These are phyloP conservation scores for Tolypocladium ophioglossoides DNA, from an alignment of 2,329 filamentous ascomycete genomes.

Conservation along the genomic window DNA sequence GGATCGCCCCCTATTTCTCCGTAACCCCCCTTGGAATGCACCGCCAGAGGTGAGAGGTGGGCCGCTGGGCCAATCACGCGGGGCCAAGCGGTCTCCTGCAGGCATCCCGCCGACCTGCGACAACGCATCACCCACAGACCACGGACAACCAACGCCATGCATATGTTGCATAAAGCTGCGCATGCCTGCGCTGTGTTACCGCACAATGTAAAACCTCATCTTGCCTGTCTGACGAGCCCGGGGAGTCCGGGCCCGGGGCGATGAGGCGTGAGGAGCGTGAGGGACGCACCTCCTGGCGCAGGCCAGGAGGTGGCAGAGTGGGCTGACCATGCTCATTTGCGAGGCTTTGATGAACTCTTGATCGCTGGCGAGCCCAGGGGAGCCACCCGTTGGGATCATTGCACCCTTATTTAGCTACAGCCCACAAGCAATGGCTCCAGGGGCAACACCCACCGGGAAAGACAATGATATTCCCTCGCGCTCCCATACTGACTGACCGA, in stretches of 20 bases:
- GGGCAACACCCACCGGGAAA: too few relatives aligned
- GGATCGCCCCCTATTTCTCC: not conserved
- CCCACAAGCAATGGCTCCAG: not conserved
- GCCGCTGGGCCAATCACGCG: not conserved
- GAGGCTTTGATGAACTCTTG: not conserved
- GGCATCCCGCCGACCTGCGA: not conserved
- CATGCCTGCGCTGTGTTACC: not conserved
- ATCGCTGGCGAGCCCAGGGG: not conserved
- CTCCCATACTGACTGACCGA: not conserved
- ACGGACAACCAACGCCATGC: not conserved
- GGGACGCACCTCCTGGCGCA: not conserved
- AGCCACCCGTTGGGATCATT: not conserved
- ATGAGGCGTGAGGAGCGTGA: not conserved
- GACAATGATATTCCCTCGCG: too few relatives aligned
- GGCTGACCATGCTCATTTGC: not conserved
- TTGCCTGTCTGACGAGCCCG: not conserved
- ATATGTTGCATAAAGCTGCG: not conserved
- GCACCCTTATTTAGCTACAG: not conserved
- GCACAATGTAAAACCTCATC: not conserved
- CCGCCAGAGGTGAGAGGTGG: not conserved
- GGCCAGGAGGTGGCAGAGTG: not conserved
- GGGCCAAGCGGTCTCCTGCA: not conserved
- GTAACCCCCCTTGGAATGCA: not conserved
- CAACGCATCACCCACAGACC: not conserved
- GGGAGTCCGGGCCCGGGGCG: not conserved